phyloP scores from a whole-genome alignment of 805 yeast species.

The Kazachstania kunashirensis region DNA sequence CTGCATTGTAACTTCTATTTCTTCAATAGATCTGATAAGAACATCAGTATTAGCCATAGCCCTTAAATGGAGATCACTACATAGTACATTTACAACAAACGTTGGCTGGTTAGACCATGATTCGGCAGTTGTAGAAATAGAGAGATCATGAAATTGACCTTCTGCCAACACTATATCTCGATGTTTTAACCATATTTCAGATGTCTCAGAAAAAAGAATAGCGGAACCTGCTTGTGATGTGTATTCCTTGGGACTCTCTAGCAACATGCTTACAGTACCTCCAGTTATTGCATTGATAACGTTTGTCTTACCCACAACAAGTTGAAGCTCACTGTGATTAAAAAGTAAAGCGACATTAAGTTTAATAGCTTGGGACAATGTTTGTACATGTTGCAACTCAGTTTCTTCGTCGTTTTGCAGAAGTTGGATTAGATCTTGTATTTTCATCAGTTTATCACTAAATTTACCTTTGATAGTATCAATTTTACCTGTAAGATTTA shows the following conservation, averaged over 20 bases:
- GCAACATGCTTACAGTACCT: slow-evolving; percentile 15
- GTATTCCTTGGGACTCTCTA: slow-evolving; percentile 17
- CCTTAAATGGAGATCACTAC: slow-evolving; percentile 16
- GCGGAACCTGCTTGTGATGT: slow-evolving; percentile 18
- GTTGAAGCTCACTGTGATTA: slow-evolving; percentile 15
- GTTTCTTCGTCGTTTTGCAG: slow-evolving; percentile 3
- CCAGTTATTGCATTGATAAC: slow-evolving; percentile 9
- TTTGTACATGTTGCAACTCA: neutral
- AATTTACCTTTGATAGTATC: slow-evolving; percentile 22
- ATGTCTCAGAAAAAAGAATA: slow-evolving; percentile 14
- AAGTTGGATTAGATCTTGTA: slow-evolving; percentile 7
- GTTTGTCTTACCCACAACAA: slow-evolving; percentile 12
- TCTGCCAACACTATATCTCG: slow-evolving; percentile 13
- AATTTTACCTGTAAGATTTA: slow-evolving; percentile 17
- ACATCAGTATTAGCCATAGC: slow-evolving; percentile 16
- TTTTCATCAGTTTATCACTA: slow-evolving; percentile 15
- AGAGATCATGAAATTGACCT: slow-evolving; percentile 13
- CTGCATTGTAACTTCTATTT: slow-evolving; percentile 8
- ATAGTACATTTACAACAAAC: slow-evolving; percentile 12
- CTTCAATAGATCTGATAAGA: slow-evolving; percentile 9
- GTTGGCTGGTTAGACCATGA: slow-evolving; percentile 11
- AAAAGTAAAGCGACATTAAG: slow-evolving; percentile 14
- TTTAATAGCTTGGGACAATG: slow-evolving; percentile 9
- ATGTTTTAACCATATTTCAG: slow-evolving; percentile 17
- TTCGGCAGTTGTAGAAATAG: slow-evolving; percentile 14